Evolutionary conservation across 345 rosid genomes (phyloP).

Genomic region (Corymbia maculata): DNA sequence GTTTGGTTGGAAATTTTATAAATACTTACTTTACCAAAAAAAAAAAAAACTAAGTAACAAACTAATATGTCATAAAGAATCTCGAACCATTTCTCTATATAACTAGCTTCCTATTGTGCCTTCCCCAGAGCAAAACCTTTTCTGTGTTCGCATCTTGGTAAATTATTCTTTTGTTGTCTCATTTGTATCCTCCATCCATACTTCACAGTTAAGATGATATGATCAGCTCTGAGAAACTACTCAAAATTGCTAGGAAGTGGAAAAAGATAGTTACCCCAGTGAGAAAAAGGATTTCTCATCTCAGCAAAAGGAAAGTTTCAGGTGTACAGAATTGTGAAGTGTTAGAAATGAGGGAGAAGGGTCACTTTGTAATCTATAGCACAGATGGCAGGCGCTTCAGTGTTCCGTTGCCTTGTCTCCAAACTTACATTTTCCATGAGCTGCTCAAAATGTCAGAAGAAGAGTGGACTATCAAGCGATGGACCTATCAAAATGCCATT

Average conservation of each 20-base stretch:
- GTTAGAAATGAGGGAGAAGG: neutral
- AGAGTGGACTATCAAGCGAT: neutral
- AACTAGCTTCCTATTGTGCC: neutral
- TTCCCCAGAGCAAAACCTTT: neutral
- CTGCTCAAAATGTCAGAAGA: constrained; percentile 5
- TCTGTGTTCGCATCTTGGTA: neutral
- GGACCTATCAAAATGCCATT: neutral
- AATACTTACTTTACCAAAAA: no score
- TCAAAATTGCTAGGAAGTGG: neutral
- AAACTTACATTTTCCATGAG: neutral
- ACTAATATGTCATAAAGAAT: neutral
- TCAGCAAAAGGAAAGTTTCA: neutral
- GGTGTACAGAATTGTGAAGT: neutral
- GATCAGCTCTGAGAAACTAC: neutral
- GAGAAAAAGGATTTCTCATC: neutral
- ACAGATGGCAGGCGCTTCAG: neutral
- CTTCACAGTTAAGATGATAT: neutral
- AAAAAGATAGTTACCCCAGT: neutral
- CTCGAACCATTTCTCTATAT: no score
- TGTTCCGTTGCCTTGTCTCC: neutral
- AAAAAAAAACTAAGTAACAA: neutral
- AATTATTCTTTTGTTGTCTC: neutral
- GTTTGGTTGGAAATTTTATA: no score
- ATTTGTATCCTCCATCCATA: neutral
- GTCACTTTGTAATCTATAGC: neutral